Evolutionary conservation across 2,329 filamentous ascomycete genomes (phyloP).

Genomic region (Penicillium sp.): DNA sequence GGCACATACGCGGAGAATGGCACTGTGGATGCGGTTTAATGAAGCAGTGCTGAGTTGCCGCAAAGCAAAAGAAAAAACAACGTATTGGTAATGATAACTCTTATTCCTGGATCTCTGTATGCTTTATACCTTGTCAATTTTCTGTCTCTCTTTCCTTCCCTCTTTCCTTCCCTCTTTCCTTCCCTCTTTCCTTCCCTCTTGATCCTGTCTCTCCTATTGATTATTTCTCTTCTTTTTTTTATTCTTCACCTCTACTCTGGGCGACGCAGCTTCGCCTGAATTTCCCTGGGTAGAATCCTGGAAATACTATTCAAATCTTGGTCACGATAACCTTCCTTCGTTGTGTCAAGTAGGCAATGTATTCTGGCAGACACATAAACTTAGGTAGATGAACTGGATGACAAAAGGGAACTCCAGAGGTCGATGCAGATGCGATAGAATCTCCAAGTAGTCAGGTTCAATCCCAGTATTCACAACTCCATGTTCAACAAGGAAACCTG

Average conservation of each 20-base stretch:
- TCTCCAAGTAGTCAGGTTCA: slow-evolving; percentile 66
- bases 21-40: slow-evolving; percentile 35
- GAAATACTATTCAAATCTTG: not conserved
- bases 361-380: not conserved
- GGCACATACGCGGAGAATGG: slow-evolving; percentile 33
- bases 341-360: not conserved
- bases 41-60: not conserved
- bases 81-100: slow-evolving; percentile 35
- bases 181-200: not conserved
- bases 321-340: not conserved
- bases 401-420: not conserved
- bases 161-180: slow-evolving; percentile 1
- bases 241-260: not conserved
- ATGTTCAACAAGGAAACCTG: slow-evolving; percentile 88
- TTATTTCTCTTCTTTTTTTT: slow-evolving; percentile 5
- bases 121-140: slow-evolving; percentile 14
- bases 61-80: slow-evolving; percentile 13
- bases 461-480: slow-evolving; percentile 77
- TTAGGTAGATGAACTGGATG: slow-evolving; percentile 30
- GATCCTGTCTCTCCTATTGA: not conserved
- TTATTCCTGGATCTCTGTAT: slow-evolving; percentile 20
- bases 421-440: not conserved
- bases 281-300: not conserved
- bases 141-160: slow-evolving; percentile 2
- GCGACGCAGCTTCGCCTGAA: not conserved